Evolutionary conservation across 208 protist genomes (phyloP).

Genomic region (Acanthamoeba castellanii): DNA sequence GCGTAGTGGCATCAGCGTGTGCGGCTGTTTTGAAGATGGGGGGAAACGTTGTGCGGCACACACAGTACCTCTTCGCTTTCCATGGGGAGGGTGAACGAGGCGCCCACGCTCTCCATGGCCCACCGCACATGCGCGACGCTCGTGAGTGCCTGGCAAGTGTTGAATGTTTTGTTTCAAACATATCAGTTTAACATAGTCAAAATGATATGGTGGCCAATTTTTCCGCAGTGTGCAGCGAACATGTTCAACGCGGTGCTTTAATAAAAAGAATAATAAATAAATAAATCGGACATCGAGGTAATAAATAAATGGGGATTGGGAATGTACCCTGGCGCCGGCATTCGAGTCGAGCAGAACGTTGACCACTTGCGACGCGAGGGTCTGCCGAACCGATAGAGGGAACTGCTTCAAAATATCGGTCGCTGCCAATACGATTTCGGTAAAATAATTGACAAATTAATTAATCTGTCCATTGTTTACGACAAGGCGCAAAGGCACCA

Average conservation of each 20-base stretch:
- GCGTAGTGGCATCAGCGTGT: neutral
- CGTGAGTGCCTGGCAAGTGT: neutral
- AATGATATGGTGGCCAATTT: no score
- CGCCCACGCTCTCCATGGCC: slow-evolving; percentile 79
- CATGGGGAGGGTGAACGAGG: slow-evolving; percentile 75
- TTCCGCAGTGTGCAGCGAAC: no score
- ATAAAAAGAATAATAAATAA: neutral
- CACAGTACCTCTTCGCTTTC: slow-evolving; percentile 66
- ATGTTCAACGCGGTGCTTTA: neutral
- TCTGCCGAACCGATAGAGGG: slow-evolving; percentile 30
- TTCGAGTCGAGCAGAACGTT: slow-evolving; percentile 48
- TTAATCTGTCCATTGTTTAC: neutral
- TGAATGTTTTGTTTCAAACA: no score
- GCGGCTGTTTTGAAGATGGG: neutral
- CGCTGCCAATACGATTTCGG: neutral
- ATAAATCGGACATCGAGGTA: no score
- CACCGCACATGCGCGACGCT: slow-evolving; percentile 64
- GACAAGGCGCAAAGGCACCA: neutral
- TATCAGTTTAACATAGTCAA: no score
- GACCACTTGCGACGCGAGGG: slow-evolving; percentile 30
- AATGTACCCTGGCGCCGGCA: neutral
- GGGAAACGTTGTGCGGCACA: slow-evolving; percentile 20
- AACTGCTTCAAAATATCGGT: slow-evolving; percentile 66
- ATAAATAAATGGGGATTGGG: neutral
- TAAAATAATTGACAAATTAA: neutral